Evolutionary conservation across 805 yeast genomes (phyloP).

Genomic region (Trichomonascus vanleenenianus): DNA sequence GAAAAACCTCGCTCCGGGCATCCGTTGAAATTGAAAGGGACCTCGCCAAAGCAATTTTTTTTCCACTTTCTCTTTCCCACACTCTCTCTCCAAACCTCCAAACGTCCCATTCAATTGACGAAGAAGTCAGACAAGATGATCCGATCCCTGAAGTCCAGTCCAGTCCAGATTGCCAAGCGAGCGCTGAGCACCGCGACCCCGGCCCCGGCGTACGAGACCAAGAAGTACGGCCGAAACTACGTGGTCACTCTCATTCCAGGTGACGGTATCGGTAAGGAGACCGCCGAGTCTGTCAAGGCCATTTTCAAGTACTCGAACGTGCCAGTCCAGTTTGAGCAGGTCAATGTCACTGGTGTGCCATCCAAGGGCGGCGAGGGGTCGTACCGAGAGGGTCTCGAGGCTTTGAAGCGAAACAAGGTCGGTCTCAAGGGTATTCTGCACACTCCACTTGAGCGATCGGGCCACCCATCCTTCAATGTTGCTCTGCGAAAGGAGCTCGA

Average conservation of each 20-base stretch:
- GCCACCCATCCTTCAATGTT: constrained; percentile 82
- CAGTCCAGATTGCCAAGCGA: constrained; percentile 1
- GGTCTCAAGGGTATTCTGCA: constrained; percentile 95
- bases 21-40: no score
- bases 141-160: not conserved
- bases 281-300: constrained; percentile 85
- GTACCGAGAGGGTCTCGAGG: constrained; percentile 78
- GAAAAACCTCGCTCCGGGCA: no score
- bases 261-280: constrained; percentile 96
- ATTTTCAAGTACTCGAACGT: constrained; percentile 81
- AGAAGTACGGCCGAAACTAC: constrained; percentile 90
- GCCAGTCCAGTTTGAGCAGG: constrained; percentile 88
- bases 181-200: constrained; percentile 28
- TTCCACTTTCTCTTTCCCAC: not conserved
- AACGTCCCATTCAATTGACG: not conserved
- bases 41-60: no score
- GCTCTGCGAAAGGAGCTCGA: constrained; percentile 95
- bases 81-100: not conserved
- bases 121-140: not conserved
- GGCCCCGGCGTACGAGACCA: constrained; percentile 57
- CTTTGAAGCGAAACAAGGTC: constrained; percentile 91
- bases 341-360: constrained; percentile 50
- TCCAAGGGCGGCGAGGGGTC: constrained; percentile 35
- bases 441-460: constrained; percentile 76
- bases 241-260: constrained; percentile 88